Conservation (phyloP, 306 rosid genomes). For the Rosa persica region DNA sequence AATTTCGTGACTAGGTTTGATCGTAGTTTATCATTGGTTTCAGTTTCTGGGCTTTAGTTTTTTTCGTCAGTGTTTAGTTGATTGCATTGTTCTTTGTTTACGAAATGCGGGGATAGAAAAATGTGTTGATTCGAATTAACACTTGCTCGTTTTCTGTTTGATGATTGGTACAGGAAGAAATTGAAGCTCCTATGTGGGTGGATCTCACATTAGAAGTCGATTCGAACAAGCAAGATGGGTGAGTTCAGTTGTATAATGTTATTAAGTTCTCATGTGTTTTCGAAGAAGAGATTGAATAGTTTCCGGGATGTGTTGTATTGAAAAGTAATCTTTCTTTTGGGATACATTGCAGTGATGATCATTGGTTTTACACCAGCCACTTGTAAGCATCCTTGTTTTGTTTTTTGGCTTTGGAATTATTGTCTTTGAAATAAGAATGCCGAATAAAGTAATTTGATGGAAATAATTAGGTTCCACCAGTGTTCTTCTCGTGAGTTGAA, state of each 20-base stretch:
- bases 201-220: constrained; percentile 61
- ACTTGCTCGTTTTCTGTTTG: background rate
- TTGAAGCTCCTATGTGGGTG: constrained; percentile 87
- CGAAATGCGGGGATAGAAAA: background rate
- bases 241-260: constrained; percentile 29
- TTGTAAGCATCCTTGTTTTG: constrained; percentile 43
- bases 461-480: constrained; percentile 66
- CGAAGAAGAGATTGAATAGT: background rate
- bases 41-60: background rate
- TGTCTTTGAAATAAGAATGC: constrained; percentile 5
- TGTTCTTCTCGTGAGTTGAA: constrained; percentile 61
- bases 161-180: constrained; percentile 53
- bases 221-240: constrained; percentile 41
- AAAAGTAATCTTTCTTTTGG: constrained; percentile 12
- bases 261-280: background rate
- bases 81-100: background rate
- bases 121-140: background rate
- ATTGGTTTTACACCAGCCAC: constrained; percentile 69
- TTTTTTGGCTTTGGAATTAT: background rate
- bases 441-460: constrained; percentile 25
- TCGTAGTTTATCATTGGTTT: background rate
- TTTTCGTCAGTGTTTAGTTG: background rate
- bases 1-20: background rate
- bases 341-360: constrained; percentile 49
- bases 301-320: background rate